Evolutionary conservation across 345 rosid species (phyloP).

Genomic region (Mercurialis annua): DNA sequence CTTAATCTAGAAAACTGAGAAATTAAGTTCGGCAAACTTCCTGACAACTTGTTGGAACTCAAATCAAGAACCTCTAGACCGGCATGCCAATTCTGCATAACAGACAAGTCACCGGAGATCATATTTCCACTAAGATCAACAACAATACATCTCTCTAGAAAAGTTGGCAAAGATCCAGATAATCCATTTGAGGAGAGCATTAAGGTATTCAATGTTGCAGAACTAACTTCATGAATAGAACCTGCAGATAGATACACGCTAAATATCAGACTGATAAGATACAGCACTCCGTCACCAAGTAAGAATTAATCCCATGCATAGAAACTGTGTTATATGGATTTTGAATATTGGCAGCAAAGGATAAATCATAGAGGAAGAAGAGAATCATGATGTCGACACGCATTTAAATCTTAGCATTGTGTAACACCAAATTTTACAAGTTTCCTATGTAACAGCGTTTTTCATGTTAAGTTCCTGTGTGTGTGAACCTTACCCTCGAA

Average conservation of each 20-base stretch:
- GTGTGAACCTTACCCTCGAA: neutral
- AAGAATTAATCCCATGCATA: slow-evolving; percentile 46
- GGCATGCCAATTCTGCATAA: slow-evolving; percentile 62
- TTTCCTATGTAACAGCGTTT: neutral
- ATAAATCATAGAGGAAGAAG: neutral
- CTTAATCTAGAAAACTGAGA: slow-evolving; percentile 50
- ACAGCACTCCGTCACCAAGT: neutral
- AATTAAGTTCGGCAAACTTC: slow-evolving; percentile 61
- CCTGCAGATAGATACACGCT: slow-evolving; percentile 42
- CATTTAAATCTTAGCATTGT: neutral
- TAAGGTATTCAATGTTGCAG: slow-evolving; percentile 57
- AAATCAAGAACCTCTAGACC: slow-evolving; percentile 65
- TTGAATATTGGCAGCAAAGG: neutral
- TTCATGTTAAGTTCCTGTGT: neutral
- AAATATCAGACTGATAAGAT: slow-evolving; percentile 1
- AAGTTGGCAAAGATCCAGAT: slow-evolving; percentile 65
- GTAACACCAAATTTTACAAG: neutral
- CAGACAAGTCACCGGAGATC: slow-evolving; percentile 59
- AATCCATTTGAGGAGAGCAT: slow-evolving; percentile 74
- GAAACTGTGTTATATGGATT: slow-evolving; percentile 41
- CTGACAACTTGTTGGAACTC: slow-evolving; percentile 75
- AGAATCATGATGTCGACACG: neutral
- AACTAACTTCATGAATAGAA: slow-evolving; percentile 49
- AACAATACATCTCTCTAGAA: slow-evolving; percentile 35
- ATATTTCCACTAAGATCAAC: slow-evolving; percentile 75